These are phyloP conservation scores for Dipteronia dyeriana DNA, from an alignment of 345 rosid species.

Conservation along the genomic window DNA sequence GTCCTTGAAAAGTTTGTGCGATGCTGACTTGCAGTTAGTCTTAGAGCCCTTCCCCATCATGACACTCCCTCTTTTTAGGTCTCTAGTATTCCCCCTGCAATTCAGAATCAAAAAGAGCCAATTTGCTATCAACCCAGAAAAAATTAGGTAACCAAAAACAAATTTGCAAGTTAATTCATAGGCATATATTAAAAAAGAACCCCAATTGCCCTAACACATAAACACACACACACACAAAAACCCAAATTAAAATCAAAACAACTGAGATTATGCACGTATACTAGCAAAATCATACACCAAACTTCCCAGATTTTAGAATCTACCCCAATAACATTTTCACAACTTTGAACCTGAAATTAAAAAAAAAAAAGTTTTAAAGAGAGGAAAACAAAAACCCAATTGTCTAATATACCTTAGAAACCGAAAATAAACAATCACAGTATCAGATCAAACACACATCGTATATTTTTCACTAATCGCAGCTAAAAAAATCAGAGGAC, in stretches of 20 bases:
- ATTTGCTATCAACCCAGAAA: constrained; percentile 20
- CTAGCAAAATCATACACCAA: too few species aligned
- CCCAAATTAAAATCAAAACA: background rate
- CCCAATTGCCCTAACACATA: too few species aligned
- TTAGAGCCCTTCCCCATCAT: constrained; percentile 84
- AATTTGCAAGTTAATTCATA: background rate
- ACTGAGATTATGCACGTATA: too few species aligned
- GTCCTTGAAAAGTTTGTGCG: constrained; percentile 95
- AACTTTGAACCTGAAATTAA: background rate
- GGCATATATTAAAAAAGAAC: background rate
- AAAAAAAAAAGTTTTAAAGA: background rate
- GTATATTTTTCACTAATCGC: background rate
- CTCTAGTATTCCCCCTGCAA: constrained; percentile 28
- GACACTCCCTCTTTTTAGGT: constrained; percentile 20
- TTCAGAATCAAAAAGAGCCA: constrained; percentile 16
- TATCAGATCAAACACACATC: constrained; percentile 20
- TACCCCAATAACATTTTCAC: background rate
- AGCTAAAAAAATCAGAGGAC: background rate
- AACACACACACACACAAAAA: background rate
- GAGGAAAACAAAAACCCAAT: background rate
- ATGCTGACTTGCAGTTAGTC: constrained; percentile 83
- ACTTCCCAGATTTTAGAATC: background rate
- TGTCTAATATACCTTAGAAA: constrained; percentile 13
- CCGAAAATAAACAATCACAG: constrained; percentile 1
- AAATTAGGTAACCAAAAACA: background rate